Evolutionary conservation across 768 basidiomycete species (phyloP).

Genomic region (Termitomyces sp.): DNA sequence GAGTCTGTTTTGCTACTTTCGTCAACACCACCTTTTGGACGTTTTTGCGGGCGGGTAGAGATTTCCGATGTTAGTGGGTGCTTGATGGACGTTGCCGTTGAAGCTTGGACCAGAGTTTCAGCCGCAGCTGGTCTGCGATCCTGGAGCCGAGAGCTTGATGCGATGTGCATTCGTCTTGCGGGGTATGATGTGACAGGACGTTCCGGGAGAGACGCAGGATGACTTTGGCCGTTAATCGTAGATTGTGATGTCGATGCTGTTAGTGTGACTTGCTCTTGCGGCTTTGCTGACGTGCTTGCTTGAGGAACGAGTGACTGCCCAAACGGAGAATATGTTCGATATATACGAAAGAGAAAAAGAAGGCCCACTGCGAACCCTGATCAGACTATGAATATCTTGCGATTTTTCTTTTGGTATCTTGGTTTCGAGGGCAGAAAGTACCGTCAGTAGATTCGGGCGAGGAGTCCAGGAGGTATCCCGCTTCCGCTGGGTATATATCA

Average conservation of each 20-base stretch:
- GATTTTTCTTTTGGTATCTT: constrained; percentile 17
- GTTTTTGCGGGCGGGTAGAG: constrained; percentile 28
- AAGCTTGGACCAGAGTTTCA: background rate
- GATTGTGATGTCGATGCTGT: constrained; percentile 1
- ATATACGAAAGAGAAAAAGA: constrained; percentile 30
- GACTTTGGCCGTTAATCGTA: background rate
- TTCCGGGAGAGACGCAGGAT: constrained; percentile 2
- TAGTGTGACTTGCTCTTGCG: constrained; percentile 6
- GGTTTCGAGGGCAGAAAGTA: constrained; percentile 25
- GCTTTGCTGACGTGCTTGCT: constrained; percentile 5
- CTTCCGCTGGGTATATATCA: constrained; percentile 31
- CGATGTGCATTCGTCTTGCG: constrained; percentile 10
- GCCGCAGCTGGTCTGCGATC: background rate
- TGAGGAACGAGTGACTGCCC: constrained; percentile 33
- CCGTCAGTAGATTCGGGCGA: constrained; percentile 31
- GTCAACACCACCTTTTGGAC: constrained; percentile 20
- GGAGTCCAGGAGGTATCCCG: constrained; percentile 33
- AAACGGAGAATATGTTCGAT: constrained; percentile 36
- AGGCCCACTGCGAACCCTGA: constrained; percentile 53
- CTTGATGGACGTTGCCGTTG: constrained; percentile 7
- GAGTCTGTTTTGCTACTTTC: constrained; percentile 9
- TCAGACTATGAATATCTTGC: constrained; percentile 33
- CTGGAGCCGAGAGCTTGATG: constrained; percentile 5
- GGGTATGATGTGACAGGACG: constrained; percentile 6
- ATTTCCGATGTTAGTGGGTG: constrained; percentile 20